Evolutionary conservation across 2,329 filamentous ascomycete species (phyloP).

Genomic region (Sporothrix brunneoviolacea): DNA sequence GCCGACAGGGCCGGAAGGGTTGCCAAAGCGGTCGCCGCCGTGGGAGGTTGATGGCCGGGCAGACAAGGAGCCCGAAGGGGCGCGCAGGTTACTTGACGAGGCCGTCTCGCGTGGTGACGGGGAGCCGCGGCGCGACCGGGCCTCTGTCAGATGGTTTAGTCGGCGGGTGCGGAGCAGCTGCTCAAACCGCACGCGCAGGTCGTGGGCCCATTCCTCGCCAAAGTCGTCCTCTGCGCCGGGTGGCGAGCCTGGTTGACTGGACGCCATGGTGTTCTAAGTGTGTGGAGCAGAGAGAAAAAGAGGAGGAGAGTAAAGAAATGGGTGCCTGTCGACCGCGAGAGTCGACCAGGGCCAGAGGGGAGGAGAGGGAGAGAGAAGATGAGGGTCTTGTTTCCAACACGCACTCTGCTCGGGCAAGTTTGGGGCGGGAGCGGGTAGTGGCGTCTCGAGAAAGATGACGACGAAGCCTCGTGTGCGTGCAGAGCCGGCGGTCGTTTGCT

Average conservation of each 20-base stretch:
- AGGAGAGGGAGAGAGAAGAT: neutral
- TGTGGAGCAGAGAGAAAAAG: slow-evolving; percentile 1
- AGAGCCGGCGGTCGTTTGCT: too few species aligned
- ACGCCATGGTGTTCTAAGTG: slow-evolving; percentile 24
- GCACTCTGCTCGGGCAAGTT: too few species aligned
- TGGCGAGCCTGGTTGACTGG: slow-evolving; percentile 19
- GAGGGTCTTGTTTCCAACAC: too few species aligned
- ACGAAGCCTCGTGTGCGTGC: neutral
- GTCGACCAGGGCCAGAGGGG: neutral
- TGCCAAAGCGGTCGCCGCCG: slow-evolving; percentile 26
- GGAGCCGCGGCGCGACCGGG: slow-evolving; percentile 52
- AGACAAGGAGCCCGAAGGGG: slow-evolving; percentile 28
- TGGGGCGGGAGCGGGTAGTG: too few species aligned
- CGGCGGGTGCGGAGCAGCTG: slow-evolving; percentile 79
- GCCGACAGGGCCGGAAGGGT: slow-evolving; percentile 12
- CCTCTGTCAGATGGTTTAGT: slow-evolving; percentile 73
- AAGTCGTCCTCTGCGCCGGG: slow-evolving; percentile 34
- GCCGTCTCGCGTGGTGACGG: slow-evolving; percentile 46
- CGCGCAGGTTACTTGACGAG: slow-evolving; percentile 43
- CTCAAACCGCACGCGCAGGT: slow-evolving; percentile 78
- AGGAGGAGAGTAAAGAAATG: neutral
- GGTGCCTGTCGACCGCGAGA: neutral
- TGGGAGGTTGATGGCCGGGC: slow-evolving; percentile 41
- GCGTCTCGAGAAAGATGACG: neutral
- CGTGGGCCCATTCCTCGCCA: slow-evolving; percentile 70